phyloP scores from a whole-genome alignment of 768 basidiomycete genomes.

The Serpula lacrymans region DNA sequence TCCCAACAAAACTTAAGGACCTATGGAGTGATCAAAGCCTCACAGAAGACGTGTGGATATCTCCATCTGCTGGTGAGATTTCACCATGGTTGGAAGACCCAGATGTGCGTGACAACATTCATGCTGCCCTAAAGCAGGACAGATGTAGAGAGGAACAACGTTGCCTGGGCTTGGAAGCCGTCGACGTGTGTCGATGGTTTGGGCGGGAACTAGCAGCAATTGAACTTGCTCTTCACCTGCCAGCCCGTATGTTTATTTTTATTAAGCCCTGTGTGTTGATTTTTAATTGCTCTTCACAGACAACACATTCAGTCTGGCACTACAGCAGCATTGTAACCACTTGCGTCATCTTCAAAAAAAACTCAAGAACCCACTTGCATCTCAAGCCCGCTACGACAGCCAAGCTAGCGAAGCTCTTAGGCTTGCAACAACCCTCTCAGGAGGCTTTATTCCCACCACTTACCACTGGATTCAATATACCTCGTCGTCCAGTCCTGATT shows the following conservation, averaged over 20 bases:
- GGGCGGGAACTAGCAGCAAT: constrained; percentile 22
- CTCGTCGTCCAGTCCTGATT: too few species aligned
- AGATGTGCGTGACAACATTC: constrained; percentile 28
- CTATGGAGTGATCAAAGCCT: too few species aligned
- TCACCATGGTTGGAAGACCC: constrained; percentile 31
- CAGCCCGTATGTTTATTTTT: constrained; percentile 2
- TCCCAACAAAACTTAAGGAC: constrained; percentile 25
- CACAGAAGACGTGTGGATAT: constrained; percentile 35
- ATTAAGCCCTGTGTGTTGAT: too few species aligned
- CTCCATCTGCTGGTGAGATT: constrained; percentile 1
- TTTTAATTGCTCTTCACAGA: not conserved
- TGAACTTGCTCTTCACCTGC: constrained; percentile 7
- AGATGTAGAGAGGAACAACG: constrained; percentile 26
- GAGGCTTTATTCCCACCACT: too few species aligned
- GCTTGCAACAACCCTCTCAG: too few species aligned
- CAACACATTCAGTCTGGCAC: not conserved
- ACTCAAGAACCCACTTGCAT: constrained; percentile 14
- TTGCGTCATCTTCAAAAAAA: constrained; percentile 8
- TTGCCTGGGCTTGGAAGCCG: constrained; percentile 24
- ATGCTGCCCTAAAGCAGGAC: constrained; percentile 19
- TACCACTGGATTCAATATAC: too few species aligned
- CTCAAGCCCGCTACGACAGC: not conserved
- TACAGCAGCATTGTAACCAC: constrained; percentile 1
- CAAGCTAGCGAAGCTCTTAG: too few species aligned
- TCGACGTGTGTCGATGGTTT: constrained; percentile 33